Evolutionary conservation across 352 stramenopile genomes (phyloP).

Genomic region (Peronospora tabacina): DNA sequence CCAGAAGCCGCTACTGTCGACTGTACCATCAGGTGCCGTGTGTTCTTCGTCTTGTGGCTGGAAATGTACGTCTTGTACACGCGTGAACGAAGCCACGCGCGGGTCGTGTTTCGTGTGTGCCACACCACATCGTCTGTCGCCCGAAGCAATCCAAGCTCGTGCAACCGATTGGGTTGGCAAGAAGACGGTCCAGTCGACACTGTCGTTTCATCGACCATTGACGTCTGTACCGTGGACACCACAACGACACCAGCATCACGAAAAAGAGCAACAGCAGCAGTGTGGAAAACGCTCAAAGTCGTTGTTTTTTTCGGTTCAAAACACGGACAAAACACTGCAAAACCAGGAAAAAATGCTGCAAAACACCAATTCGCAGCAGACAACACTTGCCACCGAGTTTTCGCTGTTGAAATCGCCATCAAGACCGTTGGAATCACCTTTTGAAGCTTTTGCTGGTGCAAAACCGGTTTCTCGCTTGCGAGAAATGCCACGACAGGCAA

Average conservation of each 20-base stretch:
- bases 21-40: background rate
- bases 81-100: conserved; percentile 38
- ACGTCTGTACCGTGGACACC: background rate
- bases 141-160: too few relatives aligned
- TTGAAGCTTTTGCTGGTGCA: background rate
- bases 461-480: conserved; percentile 7
- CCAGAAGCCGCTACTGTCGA: background rate
- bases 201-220: conserved; percentile 1
- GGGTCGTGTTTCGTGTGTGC: conserved; percentile 42
- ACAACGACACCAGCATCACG: background rate
- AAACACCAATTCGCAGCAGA: conserved; percentile 10
- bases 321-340: conserved; percentile 7
- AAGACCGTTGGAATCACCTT: conserved; percentile 5
- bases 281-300: conserved; percentile 4
- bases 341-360: conserved; percentile 7
- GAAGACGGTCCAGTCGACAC: background rate
- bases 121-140: conserved; percentile 35
- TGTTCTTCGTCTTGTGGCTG: conserved; percentile 10
- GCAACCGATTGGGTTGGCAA: background rate
- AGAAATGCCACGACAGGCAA: conserved; percentile 15
- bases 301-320: conserved; percentile 2
- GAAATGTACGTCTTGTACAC: conserved; percentile 57
- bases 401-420: conserved; percentile 12
- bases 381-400: background rate
- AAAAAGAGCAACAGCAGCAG: conserved; percentile 2